Base-by-base conservation (phyloP, 371 early-diverging fungal species). In the Smittium culicis region DNA sequence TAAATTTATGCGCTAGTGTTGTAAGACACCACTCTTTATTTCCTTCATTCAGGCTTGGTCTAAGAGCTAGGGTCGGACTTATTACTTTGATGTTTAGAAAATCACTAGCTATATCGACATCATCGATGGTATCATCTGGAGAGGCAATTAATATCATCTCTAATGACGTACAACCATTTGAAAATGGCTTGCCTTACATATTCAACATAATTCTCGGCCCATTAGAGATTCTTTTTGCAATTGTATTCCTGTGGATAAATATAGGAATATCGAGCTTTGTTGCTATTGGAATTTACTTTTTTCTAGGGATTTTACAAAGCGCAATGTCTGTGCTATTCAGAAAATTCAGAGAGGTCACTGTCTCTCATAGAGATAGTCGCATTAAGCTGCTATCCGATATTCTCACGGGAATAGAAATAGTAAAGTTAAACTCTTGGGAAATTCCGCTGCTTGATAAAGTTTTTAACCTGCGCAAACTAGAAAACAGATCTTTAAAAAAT, bases 121-220 rank as follows among this genome's bases (percentile, higher is more conserved):
- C 76, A 33, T 72, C 79, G 61, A 72, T 80, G 2, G 31, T 74
- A 2, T 75, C 80, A 1, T 76, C 81, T 5, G 82, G 82, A 20
- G 54, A 69, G 27, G 79, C 81, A 63, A 72, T 80, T 62, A 82
- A 81, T 68, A 63, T 82, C n/a, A 72, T 82, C 11, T 71, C 80
- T 29, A 80, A 78, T 68, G 82, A 82, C 61, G 74, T 82, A 16
- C 77, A 81, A 65, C 72, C 79, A 1, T 81, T 82, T 63, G 82
- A 82, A 56, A 77, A 75, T 29, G 71, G 73, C 25, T 3, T 57
- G 3, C 78, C 74, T n/a, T 34, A 70, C 27, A 35, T 55, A n/a
- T 68, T 29, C 58, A 34, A 54, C 16, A 8, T 32, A 17, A 24
- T 69, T 1, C 58, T 83, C 0, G 66, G 72, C 25, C 57, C 57